phyloP scores from a whole-genome alignment of 2,329 filamentous ascomycete species.

The Monosporascus sp. region DNA sequence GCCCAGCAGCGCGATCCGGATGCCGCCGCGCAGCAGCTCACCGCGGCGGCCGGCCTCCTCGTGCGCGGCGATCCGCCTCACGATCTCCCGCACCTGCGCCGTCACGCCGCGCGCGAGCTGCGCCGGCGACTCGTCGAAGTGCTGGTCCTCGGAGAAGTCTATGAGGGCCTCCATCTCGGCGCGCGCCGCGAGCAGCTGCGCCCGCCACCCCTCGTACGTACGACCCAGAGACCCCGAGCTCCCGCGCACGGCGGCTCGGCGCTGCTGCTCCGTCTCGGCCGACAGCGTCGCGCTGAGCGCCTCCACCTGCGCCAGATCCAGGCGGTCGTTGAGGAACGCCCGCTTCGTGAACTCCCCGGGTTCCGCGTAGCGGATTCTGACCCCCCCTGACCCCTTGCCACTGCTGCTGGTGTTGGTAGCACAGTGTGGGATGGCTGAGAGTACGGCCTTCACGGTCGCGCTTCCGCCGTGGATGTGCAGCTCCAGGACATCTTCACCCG shows the following conservation, averaged over 20 bases:
- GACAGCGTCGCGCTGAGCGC: constrained; percentile 57
- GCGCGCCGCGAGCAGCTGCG: constrained; percentile 69
- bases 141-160: constrained; percentile 95
- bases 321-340: constrained; percentile 79
- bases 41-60: constrained; percentile 73
- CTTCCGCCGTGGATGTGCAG: constrained; percentile 90
- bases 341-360: constrained; percentile 92
- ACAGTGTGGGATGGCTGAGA: constrained; percentile 66
- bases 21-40: constrained; percentile 79
- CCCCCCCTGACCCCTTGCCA: not conserved
- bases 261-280: constrained; percentile 86
- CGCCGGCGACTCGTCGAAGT: constrained; percentile 82
- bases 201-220: constrained; percentile 80
- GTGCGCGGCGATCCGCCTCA: constrained; percentile 60
- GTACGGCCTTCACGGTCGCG: constrained; percentile 81
- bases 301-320: constrained; percentile 82
- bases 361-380: constrained; percentile 75
- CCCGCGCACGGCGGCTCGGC: constrained; percentile 76
- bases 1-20: constrained; percentile 79
- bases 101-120: constrained; percentile 68
- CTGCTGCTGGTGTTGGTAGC: not conserved
- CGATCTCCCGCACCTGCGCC: constrained; percentile 55
- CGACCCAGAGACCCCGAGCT: constrained; percentile 63
- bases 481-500: constrained; percentile 88
- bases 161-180: constrained; percentile 94